Evolutionary conservation across 73 alveolate species (phyloP).

Genomic region (Stentor roeselii): DNA sequence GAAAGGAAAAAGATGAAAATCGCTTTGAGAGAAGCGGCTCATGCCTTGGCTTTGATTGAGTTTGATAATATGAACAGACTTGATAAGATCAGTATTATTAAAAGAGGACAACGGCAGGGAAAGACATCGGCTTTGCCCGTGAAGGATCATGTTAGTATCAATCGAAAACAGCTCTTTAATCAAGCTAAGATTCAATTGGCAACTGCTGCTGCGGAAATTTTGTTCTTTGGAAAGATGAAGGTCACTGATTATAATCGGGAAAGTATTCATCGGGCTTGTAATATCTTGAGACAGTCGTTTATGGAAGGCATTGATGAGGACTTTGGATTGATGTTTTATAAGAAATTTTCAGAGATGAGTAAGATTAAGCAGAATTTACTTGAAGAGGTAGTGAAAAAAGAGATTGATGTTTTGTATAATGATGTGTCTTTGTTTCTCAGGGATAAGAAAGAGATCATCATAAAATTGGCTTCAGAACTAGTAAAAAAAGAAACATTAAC

Average conservation of each 20-base stretch:
- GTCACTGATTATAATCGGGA: conserved; percentile 71
- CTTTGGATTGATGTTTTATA: conserved; percentile 37
- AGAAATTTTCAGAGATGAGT: neutral
- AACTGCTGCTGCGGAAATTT: conserved; percentile 81
- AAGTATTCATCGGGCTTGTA: conserved; percentile 69
- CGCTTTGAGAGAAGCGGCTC: conserved; percentile 85
- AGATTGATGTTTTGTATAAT: conserved; percentile 57
- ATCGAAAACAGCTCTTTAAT: conserved; percentile 61
- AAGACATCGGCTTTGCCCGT: conserved; percentile 78
- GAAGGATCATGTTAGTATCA: conserved; percentile 39
- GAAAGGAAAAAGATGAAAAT: conserved; percentile 73
- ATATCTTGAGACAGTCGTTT: conserved; percentile 61
- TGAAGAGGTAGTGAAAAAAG: conserved; percentile 69
- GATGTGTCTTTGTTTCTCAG: conserved; percentile 58
- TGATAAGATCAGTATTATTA: conserved; percentile 79
- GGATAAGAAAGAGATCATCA: conserved; percentile 49
- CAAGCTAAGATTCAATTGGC: conserved; percentile 84
- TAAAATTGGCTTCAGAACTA: conserved; percentile 52
- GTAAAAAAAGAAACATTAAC: conserved; percentile 53
- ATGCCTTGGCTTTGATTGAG: conserved; percentile 70
- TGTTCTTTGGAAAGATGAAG: conserved; percentile 65
- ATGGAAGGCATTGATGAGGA: conserved; percentile 73
- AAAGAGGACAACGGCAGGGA: conserved; percentile 82
- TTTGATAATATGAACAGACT: conserved; percentile 80
- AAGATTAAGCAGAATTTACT: conserved; percentile 53